Evolutionary conservation across 2,329 filamentous ascomycete genomes (phyloP), one percentile per base, ranked within the genome.

Genomic region (Penicillium sp.): DNA sequence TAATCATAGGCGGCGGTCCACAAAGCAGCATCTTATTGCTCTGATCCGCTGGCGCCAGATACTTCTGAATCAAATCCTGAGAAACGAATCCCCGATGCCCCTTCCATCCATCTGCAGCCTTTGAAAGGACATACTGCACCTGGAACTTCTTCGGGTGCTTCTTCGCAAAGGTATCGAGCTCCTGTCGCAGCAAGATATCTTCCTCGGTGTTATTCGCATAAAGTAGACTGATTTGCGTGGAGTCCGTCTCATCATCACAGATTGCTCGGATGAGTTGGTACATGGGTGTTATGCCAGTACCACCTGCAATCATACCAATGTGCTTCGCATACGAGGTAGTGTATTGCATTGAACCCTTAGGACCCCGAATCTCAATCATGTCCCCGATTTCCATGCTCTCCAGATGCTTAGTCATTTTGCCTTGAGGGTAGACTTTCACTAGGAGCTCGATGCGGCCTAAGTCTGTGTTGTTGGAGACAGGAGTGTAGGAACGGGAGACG

Each of bases 221-320:
- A 29, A 88, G 70, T 4, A 88, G 72, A 45, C 75, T 81, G 43
- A 88, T 69, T 60, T 83, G 71, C 0, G 86, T 88, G 1, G 75
- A 77, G 59, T 88, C 86, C 7, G 70, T 73, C n/a, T 80, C 75
- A 53, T 88, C 82, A 65, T 87, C 85, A 64, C 84, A 86, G 55
- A 88, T 85, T 44, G 84, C 84, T 4, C 85, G 81, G 65, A 88
- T 86, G 7, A 88, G 70, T 66, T 88, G 85, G 67, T 79, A 85
- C 80, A 85, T 83, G 3, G 84, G 83, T 1, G 83, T 76, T 39
- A 71, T 75, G 0, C 72, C 72, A n/a, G 74, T 75, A 4, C 74
- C 74, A 26, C 75, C 74, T 9, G 74, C 74, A 19, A 77, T 69
- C 73, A 76, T 75, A 1, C 73, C 73, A 19, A 77, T 68, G 25